phyloP scores from a whole-genome alignment of 208 protist genomes.

The Leishmania amazonensis region DNA sequence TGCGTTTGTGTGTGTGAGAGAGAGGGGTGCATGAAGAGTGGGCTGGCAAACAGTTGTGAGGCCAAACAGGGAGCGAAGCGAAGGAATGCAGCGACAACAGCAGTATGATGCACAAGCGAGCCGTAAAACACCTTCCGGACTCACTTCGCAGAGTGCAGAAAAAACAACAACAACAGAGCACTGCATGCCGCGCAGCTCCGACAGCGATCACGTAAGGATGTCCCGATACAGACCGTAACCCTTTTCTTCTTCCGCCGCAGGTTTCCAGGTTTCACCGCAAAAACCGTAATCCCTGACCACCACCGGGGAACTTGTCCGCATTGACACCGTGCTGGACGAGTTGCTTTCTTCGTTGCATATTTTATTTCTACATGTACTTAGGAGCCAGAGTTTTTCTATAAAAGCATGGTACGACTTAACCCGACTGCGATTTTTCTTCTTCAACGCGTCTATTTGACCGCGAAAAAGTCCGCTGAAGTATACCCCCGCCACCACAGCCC shows the following conservation, averaged over 20 bases:
- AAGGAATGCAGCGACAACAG: background rate
- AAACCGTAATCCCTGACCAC: background rate
- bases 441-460: background rate
- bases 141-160: background rate
- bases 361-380: background rate
- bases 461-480: background rate
- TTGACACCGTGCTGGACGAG: background rate
- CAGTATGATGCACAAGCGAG: background rate
- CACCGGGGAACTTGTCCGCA: background rate
- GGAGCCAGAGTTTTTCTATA: background rate
- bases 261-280: background rate
- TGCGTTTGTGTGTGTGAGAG: background rate
- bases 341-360: background rate
- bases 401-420: background rate
- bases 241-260: background rate
- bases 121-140: background rate
- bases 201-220: background rate
- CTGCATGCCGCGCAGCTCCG: background rate
- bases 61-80: background rate
- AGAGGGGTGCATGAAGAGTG: background rate
- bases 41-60: background rate
- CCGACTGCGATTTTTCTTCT: background rate
- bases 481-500: background rate
- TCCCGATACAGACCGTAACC: background rate
- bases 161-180: background rate